These are phyloP conservation scores for Cerrena zonata DNA, from an alignment of 1,284 basidiomycete genomes.

Conservation along the genomic window DNA sequence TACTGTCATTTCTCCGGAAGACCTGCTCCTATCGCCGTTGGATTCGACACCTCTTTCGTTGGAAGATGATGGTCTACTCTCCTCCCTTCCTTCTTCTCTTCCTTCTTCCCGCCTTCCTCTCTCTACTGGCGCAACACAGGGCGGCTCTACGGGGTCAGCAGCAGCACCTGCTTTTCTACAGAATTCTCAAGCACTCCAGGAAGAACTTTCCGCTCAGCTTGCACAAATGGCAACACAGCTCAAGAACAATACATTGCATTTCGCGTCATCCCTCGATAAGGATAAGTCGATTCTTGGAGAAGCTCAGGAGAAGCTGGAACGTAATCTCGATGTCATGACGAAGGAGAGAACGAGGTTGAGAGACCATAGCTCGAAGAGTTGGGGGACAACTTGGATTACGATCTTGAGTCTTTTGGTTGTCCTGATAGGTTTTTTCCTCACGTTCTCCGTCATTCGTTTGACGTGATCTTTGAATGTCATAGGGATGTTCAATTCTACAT, in stretches of 20 bases:
- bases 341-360: constrained; percentile 58
- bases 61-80: neutral
- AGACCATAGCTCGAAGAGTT: constrained; percentile 61
- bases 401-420: constrained; percentile 57
- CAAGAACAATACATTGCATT: constrained; percentile 66
- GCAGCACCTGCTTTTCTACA: constrained; percentile 42
- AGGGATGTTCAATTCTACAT: too few species aligned
- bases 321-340: constrained; percentile 65
- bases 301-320: constrained; percentile 62
- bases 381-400: constrained; percentile 67
- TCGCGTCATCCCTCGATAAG: constrained; percentile 56
- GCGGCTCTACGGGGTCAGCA: constrained; percentile 19
- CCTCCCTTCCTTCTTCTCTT: neutral
- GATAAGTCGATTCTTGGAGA: constrained; percentile 60
- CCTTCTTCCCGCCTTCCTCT: constrained; percentile 10
- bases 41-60: constrained; percentile 14
- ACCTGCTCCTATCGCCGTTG: constrained; percentile 31
- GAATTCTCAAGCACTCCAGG: constrained; percentile 58
- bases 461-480: too few species aligned
- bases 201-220: constrained; percentile 68
- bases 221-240: constrained; percentile 75
- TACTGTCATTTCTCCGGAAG: constrained; percentile 18
- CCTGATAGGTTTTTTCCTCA: constrained; percentile 58
- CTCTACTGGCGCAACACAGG: constrained; percentile 18
- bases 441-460: constrained; percentile 68